phyloP scores from a whole-genome alignment of 352 stramenopile genomes.

The Phytophthora ohioensis region DNA sequence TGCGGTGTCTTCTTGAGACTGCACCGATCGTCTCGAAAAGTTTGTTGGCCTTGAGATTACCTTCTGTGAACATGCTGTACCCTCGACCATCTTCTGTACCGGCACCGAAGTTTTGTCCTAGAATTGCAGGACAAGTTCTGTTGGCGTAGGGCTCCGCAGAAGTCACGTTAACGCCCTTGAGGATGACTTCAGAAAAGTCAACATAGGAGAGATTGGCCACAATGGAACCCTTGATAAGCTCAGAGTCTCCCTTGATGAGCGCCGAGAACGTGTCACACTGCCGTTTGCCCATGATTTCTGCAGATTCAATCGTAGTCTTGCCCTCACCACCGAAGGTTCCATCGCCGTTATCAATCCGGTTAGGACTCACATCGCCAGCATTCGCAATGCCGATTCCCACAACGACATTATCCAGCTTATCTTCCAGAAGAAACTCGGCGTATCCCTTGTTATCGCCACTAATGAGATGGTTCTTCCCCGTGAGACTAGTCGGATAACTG shows the following conservation, averaged over 20 bases:
- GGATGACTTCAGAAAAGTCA: background rate
- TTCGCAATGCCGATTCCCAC: constrained; percentile 58
- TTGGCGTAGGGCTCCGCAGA: background rate
- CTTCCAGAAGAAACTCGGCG: constrained; percentile 55
- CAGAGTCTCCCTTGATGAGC: constrained; percentile 25
- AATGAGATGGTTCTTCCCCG: constrained; percentile 69
- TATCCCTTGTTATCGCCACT: constrained; percentile 87
- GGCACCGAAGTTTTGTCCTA: background rate
- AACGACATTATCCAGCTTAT: constrained; percentile 39
- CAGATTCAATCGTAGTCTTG: constrained; percentile 41
- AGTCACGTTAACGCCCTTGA: background rate
- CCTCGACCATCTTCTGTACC: constrained; percentile 16
- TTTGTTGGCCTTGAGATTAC: constrained; percentile 3
- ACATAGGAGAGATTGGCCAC: constrained; percentile 1
- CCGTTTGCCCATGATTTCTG: constrained; percentile 57
- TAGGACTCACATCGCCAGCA: constrained; percentile 58
- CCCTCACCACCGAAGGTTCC: constrained; percentile 55
- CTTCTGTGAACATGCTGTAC: background rate
- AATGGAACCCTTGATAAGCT: background rate
- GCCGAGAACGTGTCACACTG: constrained; percentile 45
- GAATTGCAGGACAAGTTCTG: constrained; percentile 4
- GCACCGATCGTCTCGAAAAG: background rate
- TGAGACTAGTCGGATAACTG: constrained; percentile 85
- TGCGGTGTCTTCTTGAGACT: constrained; percentile 23
- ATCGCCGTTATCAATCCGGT: constrained; percentile 54